These are phyloP conservation scores for Hymenoscyphus albidus DNA, from an alignment of 2,329 filamentous ascomycete species.

Conservation along the genomic window DNA sequence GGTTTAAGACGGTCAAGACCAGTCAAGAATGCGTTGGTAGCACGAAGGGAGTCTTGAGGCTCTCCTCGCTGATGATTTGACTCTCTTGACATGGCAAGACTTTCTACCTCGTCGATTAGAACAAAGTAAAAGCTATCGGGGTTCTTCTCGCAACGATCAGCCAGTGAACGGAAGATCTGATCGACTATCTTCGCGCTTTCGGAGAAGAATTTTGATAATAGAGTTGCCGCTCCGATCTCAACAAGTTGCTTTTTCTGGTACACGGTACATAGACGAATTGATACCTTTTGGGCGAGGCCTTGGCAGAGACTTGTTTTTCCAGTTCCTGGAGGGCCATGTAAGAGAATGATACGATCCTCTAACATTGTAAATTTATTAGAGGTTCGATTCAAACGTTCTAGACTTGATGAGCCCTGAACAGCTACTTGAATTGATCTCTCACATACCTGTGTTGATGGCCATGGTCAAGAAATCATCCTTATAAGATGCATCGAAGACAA, in stretches of 20 bases:
- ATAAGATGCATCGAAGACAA: slow-evolving; percentile 32
- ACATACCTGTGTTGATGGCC: slow-evolving; percentile 30
- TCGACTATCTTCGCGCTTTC: slow-evolving; percentile 43
- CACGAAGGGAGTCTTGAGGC: slow-evolving; percentile 32
- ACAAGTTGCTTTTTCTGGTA: slow-evolving; percentile 40
- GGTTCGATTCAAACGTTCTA: slow-evolving; percentile 25
- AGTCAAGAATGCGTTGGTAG: slow-evolving; percentile 35
- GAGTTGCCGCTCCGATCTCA: slow-evolving; percentile 42
- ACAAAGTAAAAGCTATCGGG: slow-evolving; percentile 29
- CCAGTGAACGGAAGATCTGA: slow-evolving; percentile 41
- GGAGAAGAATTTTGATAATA: slow-evolving; percentile 47
- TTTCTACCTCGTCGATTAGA: slow-evolving; percentile 36
- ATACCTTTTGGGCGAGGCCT: slow-evolving; percentile 69
- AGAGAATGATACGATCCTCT: slow-evolving; percentile 68
- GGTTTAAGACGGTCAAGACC: slow-evolving; percentile 28
- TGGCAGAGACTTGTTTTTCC: slow-evolving; percentile 96
- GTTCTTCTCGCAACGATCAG: slow-evolving; percentile 25
- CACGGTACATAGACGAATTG: slow-evolving; percentile 40
- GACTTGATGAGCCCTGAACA: neutral
- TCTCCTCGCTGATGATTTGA: slow-evolving; percentile 25
- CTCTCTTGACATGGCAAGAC: slow-evolving; percentile 31
- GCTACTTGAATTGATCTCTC: neutral
- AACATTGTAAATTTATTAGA: slow-evolving; percentile 40
- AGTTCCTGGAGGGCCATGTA: slow-evolving; percentile 84
- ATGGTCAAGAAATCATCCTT: slow-evolving; percentile 31